Evolutionary conservation across 2,329 filamentous ascomycete species (phyloP), one percentile per base, ranked within the genome.

Genomic region (Cladosporium sp.): DNA sequence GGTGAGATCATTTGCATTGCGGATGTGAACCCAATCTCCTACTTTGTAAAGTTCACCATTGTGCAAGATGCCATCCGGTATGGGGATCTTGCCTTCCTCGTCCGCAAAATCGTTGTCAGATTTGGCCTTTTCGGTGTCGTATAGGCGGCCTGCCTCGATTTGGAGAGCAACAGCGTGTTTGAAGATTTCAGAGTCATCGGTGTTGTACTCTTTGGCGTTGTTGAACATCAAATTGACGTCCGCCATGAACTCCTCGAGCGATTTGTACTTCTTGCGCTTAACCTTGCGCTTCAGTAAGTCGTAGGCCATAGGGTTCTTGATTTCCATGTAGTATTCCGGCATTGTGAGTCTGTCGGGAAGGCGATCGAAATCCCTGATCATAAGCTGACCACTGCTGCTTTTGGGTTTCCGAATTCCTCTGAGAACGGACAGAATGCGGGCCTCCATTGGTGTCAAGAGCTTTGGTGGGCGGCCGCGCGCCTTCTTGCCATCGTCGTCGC

Each of bases 151-250:
- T 8, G 89, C 84, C 68, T 96, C 85, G 47, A 80, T 77, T 68
- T 91, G 84, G 51, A 86, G 68, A 44, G 79, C 82, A 11, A 85
- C 80, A 0, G 93, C 92, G 63, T 93, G 89, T 63, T 85, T 80
- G 70, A 90, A 90, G 38, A 97, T 84, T 58, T 88, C 80, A 61
- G 90, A 96, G 44, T 87, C 85, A 50, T 96, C 88, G 60, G 90
- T 82, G 63, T 99, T 96, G 73, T 93, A 97, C 19, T 77, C 68
- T 68, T 93, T 95, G 42, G 93, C 93, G 61, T 99, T 99, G 59
- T 93, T 85, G 68, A 96, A 97, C 89, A 99, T 96, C 56, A 91
- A 72, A 55, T 96, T 86, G 52, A 97, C 78, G 64, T 99, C 93
- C 37, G 80, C 80, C 75, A 97, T 83, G 58, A 90, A 88, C 57